Base-by-base conservation (phyloP, 1,284 basidiomycete genomes). In the Fomitopsis betulina region DNA sequence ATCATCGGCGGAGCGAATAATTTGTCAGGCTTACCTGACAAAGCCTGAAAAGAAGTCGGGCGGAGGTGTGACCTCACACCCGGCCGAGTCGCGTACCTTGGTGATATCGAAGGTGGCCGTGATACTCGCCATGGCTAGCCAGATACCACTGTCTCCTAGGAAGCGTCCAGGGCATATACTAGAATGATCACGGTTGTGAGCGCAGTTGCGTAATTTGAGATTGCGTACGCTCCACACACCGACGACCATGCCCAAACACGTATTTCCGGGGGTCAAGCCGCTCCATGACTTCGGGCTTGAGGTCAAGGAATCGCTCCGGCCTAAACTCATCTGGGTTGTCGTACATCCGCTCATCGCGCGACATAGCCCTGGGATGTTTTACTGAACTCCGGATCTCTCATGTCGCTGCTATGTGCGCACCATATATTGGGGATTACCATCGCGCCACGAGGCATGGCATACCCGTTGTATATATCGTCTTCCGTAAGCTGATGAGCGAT, bases 251-350 rank as follows among this genome's bases (percentile, higher is more conserved):
- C n/a, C n/a, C n/a, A n/a, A n/a, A n/a, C n/a, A n/a, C n/a, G n/a
- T n/a, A n/a, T n/a, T n/a, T n/a, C 53, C 54, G 56, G 10, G 64
- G 62, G 47, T 75, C 60, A 7, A 55, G 53, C n/a, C 67, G 38
- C 62, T 67, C 21, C 59, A 63, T 10, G 58, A 58, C 38, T 42
- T 63, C 56, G 6, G 12, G 37, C 49, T 70, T 59, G 8, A 60
- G 49, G 7, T 58, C 53, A 56, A 59, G n/a, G 60, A 67, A 70
- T 9, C 70, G 62, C 37, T 68, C 67, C 10, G 68, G 68, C 10
- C 45, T 38, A 58, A 71, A 71, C 30, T 27, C 32, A 2, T 65
- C 56, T 25, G 68, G 61, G 5, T 70, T 55, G 17, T 62, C 59
- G 35, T 65, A 69, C n/a, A 63, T 37, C 5, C 56, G 35, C 9